Conservation (phyloP, 2,329 filamentous ascomycete species). For the Aspergillus carbonarius region DNA sequence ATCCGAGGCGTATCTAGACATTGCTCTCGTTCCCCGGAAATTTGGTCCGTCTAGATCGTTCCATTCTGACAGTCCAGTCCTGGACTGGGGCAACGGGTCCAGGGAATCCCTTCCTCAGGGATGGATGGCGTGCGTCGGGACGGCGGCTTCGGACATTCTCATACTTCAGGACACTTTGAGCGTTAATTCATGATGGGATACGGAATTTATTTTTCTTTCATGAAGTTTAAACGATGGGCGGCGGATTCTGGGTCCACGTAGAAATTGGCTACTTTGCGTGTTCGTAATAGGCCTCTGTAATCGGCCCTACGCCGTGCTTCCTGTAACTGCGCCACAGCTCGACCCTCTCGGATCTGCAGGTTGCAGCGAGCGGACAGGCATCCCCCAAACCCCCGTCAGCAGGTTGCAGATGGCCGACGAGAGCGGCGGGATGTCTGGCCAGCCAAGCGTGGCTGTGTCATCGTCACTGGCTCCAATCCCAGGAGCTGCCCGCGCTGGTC, state of each 20-base stretch:
- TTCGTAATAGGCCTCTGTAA: neutral
- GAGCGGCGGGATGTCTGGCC: neutral
- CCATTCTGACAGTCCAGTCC: neutral
- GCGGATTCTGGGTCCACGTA: neutral
- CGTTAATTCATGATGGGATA: constrained; percentile 20
- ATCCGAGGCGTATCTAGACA: neutral
- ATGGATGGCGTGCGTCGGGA: constrained; percentile 1
- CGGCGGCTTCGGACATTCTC: constrained; percentile 10
- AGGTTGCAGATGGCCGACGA: neutral
- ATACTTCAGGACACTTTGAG: constrained; percentile 16
- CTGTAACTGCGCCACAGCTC: constrained; percentile 1
- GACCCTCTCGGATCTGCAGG: constrained; percentile 1
- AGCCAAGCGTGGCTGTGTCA: constrained; percentile 19
- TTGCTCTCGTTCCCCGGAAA: constrained; percentile 3
- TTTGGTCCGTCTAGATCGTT: neutral
- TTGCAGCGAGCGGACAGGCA: neutral
- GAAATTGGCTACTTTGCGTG: neutral
- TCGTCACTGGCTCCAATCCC: neutral
- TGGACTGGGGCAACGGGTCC: neutral
- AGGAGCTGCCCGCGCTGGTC: neutral
- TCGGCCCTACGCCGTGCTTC: neutral
- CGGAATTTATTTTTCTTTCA: constrained; percentile 13
- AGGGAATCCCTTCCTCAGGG: neutral
- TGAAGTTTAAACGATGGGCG: neutral
- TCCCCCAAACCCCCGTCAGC: neutral